Evolutionary conservation across 768 basidiomycete genomes (phyloP), one percentile per base, ranked within the genome.

Genomic region (Panaeolus papilionaceus): DNA sequence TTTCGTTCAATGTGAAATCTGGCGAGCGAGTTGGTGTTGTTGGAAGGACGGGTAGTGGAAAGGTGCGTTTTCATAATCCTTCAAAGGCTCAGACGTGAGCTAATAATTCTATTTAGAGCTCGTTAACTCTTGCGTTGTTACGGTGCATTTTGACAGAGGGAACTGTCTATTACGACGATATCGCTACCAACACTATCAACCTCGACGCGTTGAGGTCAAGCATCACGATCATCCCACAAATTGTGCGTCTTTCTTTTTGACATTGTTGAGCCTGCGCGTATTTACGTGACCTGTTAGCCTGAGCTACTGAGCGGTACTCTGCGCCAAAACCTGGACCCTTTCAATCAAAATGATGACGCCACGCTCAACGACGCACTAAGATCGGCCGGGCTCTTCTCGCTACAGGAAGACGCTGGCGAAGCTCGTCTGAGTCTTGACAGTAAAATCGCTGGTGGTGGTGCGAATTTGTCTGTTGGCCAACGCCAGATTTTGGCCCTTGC

Each of bases 401-500:
- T 82, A 42, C 78, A 83, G 72, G 73, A 72, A 62, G 79, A 80
- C 73, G 78, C 86, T 77, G 68, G 85, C 77, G 75, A 87, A 84
- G 67, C 86, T 77, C 64, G 82, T 78, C 77, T 86, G 42, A 82
- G 79, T 9, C 74, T 88, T 23, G 85, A 88, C 54, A 84, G 78
- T 26, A 70, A 74, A 12, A 79, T 88, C 37, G 73, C 82, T 9
- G 80, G 80, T 3, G 90, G 90, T 5, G 92, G 92, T 8, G 76
- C 83, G 20, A 94, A 94, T 74, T 86, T 94, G 69, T 91, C 90
- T 1, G 88, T 91, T 51, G 93, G 93, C 23, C 92, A 94, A 72
- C 77, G 92, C 11, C 92, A 94, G 71, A 83, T 91, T 58, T 83
- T 91, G 64, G 89, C 89, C 8, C 81, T 91, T 73, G 89, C 89